phyloP scores from a whole-genome alignment of 2,329 filamentous ascomycete species.

The Colletotrichum simmondsii region DNA sequence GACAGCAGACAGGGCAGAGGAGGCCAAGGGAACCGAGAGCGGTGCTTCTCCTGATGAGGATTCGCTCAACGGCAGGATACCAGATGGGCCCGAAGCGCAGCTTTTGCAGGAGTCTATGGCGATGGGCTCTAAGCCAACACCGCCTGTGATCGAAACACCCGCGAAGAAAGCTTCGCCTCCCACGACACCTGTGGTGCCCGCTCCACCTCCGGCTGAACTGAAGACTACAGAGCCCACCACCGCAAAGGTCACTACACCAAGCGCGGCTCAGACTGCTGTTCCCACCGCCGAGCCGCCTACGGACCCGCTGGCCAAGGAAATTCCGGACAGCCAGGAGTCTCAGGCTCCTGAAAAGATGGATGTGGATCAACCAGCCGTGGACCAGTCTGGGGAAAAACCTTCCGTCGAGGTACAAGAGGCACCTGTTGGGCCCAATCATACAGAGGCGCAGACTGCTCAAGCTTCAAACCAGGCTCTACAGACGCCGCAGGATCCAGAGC shows the following conservation, averaged over 20 bases:
- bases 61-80: constrained; percentile 32
- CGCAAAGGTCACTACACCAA: background rate
- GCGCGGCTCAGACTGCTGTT: background rate
- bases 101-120: constrained; percentile 54
- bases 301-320: constrained; percentile 36
- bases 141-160: constrained; percentile 27
- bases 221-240: background rate
- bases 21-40: constrained; percentile 23
- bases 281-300: background rate
- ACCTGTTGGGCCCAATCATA: background rate
- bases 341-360: constrained; percentile 46
- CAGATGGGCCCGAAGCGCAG: constrained; percentile 54
- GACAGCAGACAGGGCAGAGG: constrained; percentile 46
- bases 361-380: constrained; percentile 40
- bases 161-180: constrained; percentile 24
- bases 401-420: constrained; percentile 3
- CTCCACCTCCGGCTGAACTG: background rate
- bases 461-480: constrained; percentile 37
- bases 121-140: constrained; percentile 18
- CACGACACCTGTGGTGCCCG: background rate
- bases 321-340: constrained; percentile 49
- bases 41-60: constrained; percentile 21
- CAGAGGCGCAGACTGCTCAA: constrained; percentile 31
- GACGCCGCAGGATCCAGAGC: constrained; percentile 44
- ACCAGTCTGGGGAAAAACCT: constrained; percentile 33